Percentiles rank a stretch among this genome's conserved stretches.
These are phyloP conservation scores for Yarrowia phangngaensis DNA, from an alignment of 805 yeast genomes.

Conservation along the genomic window DNA sequence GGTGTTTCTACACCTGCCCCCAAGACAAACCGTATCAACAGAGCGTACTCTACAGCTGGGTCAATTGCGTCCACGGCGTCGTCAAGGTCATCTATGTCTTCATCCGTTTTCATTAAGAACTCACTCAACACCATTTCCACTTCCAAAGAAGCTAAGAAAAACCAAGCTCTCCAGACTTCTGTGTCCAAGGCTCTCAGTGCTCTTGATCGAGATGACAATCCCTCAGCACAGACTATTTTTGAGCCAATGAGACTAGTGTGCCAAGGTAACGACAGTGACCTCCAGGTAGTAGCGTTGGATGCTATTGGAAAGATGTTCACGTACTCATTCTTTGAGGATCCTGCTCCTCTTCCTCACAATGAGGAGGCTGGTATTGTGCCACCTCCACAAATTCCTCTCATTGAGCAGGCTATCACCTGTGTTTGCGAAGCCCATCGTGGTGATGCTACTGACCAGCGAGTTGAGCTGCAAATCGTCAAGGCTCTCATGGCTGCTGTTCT, in stretches of 20 bases:
- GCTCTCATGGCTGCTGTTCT: constrained; percentile 86
- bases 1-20: neutral
- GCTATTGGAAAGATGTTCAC: constrained; percentile 83
- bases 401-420: constrained; percentile 80
- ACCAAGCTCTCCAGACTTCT: constrained; percentile 41
- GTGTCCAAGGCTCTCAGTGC: constrained; percentile 38
- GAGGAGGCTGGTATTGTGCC: constrained; percentile 48
- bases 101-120: constrained; percentile 48
- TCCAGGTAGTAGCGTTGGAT: constrained; percentile 74
- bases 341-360: constrained; percentile 36
- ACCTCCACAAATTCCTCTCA: constrained; percentile 54
- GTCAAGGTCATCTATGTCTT: constrained; percentile 37
- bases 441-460: constrained; percentile 83
- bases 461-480: constrained; percentile 89
- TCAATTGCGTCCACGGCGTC: constrained; percentile 32
- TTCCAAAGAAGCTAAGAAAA: constrained; percentile 58
- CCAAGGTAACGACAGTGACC: constrained; percentile 59
- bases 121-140: constrained; percentile 56
- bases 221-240: constrained; percentile 57
- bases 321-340: constrained; percentile 64
- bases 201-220: constrained; percentile 33
- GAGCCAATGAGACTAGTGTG: constrained; percentile 75
- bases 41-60: constrained; percentile 31
- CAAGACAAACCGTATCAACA: neutral
- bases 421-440: constrained; percentile 84